Conservation (phyloP, 208 protist species). For the Wallacemonas sp. region DNA sequence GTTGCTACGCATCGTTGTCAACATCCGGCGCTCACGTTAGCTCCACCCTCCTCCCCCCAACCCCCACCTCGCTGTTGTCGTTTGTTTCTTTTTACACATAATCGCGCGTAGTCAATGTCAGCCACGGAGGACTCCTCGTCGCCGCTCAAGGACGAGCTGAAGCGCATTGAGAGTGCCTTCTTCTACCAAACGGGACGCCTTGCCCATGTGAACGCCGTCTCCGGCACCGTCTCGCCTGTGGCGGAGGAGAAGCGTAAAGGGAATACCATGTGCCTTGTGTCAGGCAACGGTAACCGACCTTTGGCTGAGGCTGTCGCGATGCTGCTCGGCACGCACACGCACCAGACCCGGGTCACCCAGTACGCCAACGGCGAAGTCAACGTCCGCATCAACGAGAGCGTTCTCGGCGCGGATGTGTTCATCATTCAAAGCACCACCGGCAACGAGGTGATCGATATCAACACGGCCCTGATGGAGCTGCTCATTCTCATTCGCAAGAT, state of each 20-base stretch:
- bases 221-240: constrained; percentile 62
- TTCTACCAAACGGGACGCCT: constrained; percentile 79
- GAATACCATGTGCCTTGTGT: constrained; percentile 71
- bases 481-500: constrained; percentile 93
- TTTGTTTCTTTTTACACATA: constrained; percentile 16
- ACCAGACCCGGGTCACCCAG: constrained; percentile 78
- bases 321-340: constrained; percentile 72
- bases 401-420: constrained; percentile 95
- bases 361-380: constrained; percentile 91
- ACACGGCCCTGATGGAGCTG: constrained; percentile 97
- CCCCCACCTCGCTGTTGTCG: neutral
- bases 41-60: no score
- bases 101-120: neutral
- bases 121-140: constrained; percentile 21
- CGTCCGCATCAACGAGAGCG: constrained; percentile 92
- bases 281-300: constrained; percentile 90
- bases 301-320: constrained; percentile 87
- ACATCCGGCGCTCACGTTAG: no score
- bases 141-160: constrained; percentile 67
- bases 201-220: constrained; percentile 62
- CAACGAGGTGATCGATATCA: constrained; percentile 91
- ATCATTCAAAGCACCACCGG: constrained; percentile 96
- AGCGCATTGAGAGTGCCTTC: constrained; percentile 83
- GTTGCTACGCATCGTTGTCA: no score
- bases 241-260: constrained; percentile 23